Evolutionary conservation across 768 basidiomycete genomes (phyloP), one percentile per base, ranked within the genome.

Genomic region (Dictyophora rubrovolvata): DNA sequence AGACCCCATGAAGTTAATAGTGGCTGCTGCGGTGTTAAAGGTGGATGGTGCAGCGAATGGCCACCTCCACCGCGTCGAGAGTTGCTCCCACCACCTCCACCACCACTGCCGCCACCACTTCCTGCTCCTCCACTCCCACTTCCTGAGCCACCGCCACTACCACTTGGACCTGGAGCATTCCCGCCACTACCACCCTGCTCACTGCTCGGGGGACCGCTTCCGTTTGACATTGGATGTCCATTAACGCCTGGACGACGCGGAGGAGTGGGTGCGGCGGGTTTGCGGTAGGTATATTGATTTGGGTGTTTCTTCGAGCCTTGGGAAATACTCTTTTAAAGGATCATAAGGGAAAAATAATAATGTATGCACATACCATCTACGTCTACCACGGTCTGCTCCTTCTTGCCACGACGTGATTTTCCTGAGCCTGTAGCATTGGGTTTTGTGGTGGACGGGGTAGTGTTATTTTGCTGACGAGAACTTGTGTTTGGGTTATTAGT

Each of bases 1-100:
- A 98, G 75, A 59, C 84, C 82, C 93, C 94, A 98, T 54, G 87
- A 85, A 36, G 87, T 89, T 72, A 83, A 82, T 9, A 89, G 74
- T 34, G 86, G 82, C 67, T 89, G 86, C 66, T 89, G 87, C 12
- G 86, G 84, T 89, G 87, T 61, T 85, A 83, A 72, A 85, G 85
- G 66, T 82, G 85, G 69, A 87, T 88, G 60, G 86, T 82, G 60
- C 85, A 80, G 56, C 84, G 42, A 42, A 42, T 42, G 42, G 2
- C n/a, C n/a, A 42, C 42, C 42, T n/a, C 42, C 42, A 28, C 28
- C 28, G 10, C 42, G 42, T 12, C 42, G 42, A 12, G 42, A 42
- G 2, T 2, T 42, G 42, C 42, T 42, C 11, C 42, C 42, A 42
- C 42, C 42, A 12, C 42, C 42, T 3, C 42, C 42, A 12, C 42